phyloP scores from a whole-genome alignment of 2,329 filamentous ascomycete species.

The Hymenoscyphus fructigenus region DNA sequence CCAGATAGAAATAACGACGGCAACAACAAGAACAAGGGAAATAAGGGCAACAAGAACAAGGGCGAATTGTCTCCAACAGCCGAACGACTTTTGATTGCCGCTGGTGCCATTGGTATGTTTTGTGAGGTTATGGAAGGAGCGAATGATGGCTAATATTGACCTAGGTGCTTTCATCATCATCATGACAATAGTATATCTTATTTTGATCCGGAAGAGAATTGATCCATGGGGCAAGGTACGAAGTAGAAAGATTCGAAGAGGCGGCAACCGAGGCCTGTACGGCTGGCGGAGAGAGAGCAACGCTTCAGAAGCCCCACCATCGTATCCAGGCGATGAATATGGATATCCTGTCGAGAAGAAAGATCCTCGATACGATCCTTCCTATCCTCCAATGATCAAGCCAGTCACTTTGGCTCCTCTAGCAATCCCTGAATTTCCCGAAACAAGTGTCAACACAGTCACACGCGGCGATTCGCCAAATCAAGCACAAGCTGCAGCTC shows the following conservation, averaged over 20 bases:
- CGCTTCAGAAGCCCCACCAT: constrained; percentile 22
- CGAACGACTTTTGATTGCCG: constrained; percentile 32
- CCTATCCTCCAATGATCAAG: constrained; percentile 19
- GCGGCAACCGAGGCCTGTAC: constrained; percentile 29
- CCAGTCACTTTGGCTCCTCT: constrained; percentile 14
- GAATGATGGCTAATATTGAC: neutral
- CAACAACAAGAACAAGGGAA: constrained; percentile 6
- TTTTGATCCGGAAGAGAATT: constrained; percentile 27
- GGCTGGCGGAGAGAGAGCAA: constrained; percentile 28
- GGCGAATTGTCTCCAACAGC: constrained; percentile 24
- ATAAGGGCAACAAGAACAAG: constrained; percentile 8
- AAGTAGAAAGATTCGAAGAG: constrained; percentile 24
- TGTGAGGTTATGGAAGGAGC: neutral
- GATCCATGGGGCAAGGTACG: constrained; percentile 22
- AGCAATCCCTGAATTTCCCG: constrained; percentile 16
- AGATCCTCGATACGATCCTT: constrained; percentile 17
- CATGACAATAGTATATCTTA: constrained; percentile 28
- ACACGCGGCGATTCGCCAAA: constrained; percentile 18
- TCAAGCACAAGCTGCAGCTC: constrained; percentile 19
- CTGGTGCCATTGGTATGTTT: constrained; percentile 33
- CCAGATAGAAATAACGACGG: constrained; percentile 2
- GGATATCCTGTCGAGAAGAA: constrained; percentile 24
- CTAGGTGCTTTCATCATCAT: constrained; percentile 35
- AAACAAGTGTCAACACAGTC: constrained; percentile 12
- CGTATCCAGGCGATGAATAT: constrained; percentile 20